Conservation (phyloP, 306 rosid genomes). For the Inga laurina region DNA sequence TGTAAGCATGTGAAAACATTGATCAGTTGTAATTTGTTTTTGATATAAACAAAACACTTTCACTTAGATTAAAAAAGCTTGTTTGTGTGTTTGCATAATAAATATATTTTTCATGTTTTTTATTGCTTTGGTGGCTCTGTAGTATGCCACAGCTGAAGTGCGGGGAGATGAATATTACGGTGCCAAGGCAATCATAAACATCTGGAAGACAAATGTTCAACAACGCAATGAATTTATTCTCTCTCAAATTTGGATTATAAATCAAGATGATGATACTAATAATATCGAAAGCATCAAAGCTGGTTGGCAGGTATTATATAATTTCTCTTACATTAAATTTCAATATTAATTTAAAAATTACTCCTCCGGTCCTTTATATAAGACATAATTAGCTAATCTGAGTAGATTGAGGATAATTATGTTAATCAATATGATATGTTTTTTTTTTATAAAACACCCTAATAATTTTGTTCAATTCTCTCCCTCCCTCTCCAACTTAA, state of each 20-base stretch:
- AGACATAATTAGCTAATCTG: too few species aligned
- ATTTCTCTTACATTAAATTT: background rate
- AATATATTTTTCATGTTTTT: background rate
- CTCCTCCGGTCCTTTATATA: too few species aligned
- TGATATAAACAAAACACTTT: too few species aligned
- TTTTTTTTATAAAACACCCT: too few species aligned
- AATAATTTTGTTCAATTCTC: too few species aligned
- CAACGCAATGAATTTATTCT: background rate
- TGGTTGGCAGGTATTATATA: background rate
- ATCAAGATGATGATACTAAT: background rate
- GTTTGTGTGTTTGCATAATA: background rate
- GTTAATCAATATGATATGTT: too few species aligned
- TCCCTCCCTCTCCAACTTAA: too few species aligned
- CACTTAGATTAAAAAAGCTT: too few species aligned
- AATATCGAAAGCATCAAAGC: background rate
- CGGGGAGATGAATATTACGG: background rate
- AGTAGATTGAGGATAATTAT: too few species aligned
- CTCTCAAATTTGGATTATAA: background rate
- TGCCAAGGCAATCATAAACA: background rate
- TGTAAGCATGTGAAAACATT: too few species aligned
- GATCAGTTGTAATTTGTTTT: too few species aligned
- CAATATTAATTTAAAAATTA: too few species aligned
- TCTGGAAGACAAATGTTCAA: background rate
- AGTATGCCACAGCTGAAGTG: background rate
- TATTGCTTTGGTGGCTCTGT: background rate